Evolutionary conservation across 345 rosid species (phyloP).

Genomic region (Moricandia arvensis): DNA sequence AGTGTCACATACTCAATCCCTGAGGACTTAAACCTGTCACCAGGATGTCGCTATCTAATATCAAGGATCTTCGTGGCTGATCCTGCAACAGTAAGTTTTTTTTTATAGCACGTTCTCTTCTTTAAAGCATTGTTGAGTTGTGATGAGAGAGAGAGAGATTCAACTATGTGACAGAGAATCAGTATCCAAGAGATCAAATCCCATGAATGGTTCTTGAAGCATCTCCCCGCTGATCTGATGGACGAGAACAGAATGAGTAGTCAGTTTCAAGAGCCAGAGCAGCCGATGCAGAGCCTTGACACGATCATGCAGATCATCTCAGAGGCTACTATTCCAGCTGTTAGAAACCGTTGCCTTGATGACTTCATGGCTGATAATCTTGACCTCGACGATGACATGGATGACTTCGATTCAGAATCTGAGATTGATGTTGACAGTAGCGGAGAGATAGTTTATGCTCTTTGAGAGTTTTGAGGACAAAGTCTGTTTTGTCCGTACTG

Average conservation of each 20-base stretch:
- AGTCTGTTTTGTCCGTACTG: constrained; percentile 18
- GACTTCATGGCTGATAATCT: constrained; percentile 50
- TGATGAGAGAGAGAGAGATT: neutral
- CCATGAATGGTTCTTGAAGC: constrained; percentile 86
- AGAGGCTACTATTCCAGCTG: constrained; percentile 84
- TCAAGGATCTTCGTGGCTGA: constrained; percentile 39
- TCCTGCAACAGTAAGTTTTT: constrained; percentile 36
- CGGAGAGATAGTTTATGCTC: constrained; percentile 82
- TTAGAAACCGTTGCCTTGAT: constrained; percentile 42
- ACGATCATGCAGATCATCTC: constrained; percentile 91
- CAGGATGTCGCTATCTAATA: constrained; percentile 36
- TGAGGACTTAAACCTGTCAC: constrained; percentile 35
- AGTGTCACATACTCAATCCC: constrained; percentile 41
- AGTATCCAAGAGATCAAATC: constrained; percentile 71
- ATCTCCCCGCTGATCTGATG: constrained; percentile 78
- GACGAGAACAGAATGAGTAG: constrained; percentile 53
- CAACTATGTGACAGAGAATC: constrained; percentile 62
- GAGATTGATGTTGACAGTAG: constrained; percentile 93
- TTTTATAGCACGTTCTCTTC: neutral
- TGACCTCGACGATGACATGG: constrained; percentile 68
- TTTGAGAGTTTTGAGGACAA: constrained; percentile 30
- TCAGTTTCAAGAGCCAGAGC: constrained; percentile 78
- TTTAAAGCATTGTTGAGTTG: neutral
- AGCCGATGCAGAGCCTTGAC: constrained; percentile 78
- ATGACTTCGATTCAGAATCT: constrained; percentile 75